Evolutionary conservation across 345 rosid species (phyloP), one percentile per base, ranked within the genome.

Genomic region (Isatis tinctoria): DNA sequence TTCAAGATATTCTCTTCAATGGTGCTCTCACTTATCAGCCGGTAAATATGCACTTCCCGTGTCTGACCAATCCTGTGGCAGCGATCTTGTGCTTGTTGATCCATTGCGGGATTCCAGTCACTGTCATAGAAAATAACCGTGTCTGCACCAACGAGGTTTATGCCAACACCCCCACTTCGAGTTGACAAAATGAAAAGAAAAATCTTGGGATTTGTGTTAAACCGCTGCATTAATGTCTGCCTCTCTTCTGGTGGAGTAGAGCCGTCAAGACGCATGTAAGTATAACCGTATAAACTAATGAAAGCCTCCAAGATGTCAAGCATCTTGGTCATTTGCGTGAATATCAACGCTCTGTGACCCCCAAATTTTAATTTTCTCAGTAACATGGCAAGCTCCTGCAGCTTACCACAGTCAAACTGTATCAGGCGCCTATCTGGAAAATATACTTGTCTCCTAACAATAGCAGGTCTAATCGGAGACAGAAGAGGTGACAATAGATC

Each of bases 51-150:
- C 8, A 96, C 99, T 84, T 90, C 97, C 52, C 99, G 98, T 45
- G 98, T 96, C 84, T 96, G 99, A 70, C 99, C 99, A 75, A 96
- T 96, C 69, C 99, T 83, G 83, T 96, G 99, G 82, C 99, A 96
- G 62, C 98, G 99, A 84, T 96, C 99, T 88, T 96, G 99, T 70
- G 99, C 99, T 88, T 96, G 99, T 77, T 92, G 98, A 83, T 96
- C 99, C 99, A 96, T 96, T 28, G 99, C 99, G 32, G 99, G 99
- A 83, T 96, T 96, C 99, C 99, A 96, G 83, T 96, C 99, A 51
- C 99, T 96, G 78, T 96, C 99, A 84, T 96, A 96, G 74, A 96
- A 96, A 53, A 96, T 96, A 60, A 96, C 99, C 12, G 99, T 96
- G 85, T 96, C 99, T 54, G 99, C 99, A 64, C 99, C 99, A 49